A percentile compares a stretch with the other conserved stretches of the same genome.
These are phyloP conservation scores for Chimonanthus praecox DNA, from an alignment of 164 flowering plant genomes.

Conservation along the genomic window DNA sequence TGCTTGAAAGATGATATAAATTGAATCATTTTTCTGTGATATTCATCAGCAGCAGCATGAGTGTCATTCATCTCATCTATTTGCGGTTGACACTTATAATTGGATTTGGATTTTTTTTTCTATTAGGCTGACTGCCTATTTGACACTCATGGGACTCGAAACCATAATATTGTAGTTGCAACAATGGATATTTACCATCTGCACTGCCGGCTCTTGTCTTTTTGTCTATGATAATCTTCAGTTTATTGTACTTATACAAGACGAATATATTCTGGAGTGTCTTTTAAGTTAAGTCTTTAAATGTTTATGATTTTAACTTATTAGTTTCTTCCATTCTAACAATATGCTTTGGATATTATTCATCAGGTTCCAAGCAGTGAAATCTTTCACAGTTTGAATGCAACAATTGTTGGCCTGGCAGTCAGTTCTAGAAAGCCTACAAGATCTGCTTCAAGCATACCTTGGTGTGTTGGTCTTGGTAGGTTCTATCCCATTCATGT, in stretches of 20 bases:
- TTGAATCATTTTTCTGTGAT: too few relatives aligned
- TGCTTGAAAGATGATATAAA: not conserved
- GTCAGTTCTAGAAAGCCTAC: conserved; percentile 39
- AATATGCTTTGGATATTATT: conserved; percentile 1
- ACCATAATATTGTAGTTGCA: not conserved
- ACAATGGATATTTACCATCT: not conserved
- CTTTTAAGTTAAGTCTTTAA: not conserved
- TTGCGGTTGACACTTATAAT: too few relatives aligned
- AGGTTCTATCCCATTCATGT: conserved; percentile 6
- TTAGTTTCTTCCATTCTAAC: not conserved
- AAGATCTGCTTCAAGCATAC: conserved; percentile 29
- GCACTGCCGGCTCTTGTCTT: too few relatives aligned
- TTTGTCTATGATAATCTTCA: too few relatives aligned
- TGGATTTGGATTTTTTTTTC: too few relatives aligned
- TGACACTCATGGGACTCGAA: not conserved
- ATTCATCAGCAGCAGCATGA: too few relatives aligned
- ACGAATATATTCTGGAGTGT: not conserved
- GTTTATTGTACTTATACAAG: not conserved
- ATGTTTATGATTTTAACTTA: not conserved
- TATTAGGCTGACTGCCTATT: too few relatives aligned
- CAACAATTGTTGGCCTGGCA: conserved; percentile 82
- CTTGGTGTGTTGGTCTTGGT: conserved; percentile 87
- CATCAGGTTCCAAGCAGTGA: conserved; percentile 66
- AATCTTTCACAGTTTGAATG: conserved; percentile 73
- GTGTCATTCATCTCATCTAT: too few relatives aligned